Evolutionary conservation across 805 yeast genomes (phyloP).

Genomic region (Spathaspora arborariae): DNA sequence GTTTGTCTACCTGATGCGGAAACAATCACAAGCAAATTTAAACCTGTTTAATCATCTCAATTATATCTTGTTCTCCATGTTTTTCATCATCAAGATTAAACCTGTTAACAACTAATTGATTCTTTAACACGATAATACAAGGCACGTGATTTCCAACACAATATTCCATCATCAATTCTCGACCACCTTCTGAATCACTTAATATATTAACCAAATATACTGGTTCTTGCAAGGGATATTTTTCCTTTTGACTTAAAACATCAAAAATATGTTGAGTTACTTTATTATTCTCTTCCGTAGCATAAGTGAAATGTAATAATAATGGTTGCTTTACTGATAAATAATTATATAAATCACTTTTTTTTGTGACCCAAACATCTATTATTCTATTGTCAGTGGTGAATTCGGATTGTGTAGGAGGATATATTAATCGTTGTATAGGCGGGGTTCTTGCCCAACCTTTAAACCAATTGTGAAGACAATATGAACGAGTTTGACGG

Average conservation of each 20-base stretch:
- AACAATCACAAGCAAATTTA: not conserved
- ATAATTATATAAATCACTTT: slow-evolving; percentile 55
- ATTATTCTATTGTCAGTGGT: slow-evolving; percentile 38
- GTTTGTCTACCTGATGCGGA: not conserved
- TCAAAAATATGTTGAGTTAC: slow-evolving; percentile 57
- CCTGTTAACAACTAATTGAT: slow-evolving; percentile 47
- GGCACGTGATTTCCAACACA: slow-evolving; percentile 53
- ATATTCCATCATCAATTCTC: slow-evolving; percentile 55
- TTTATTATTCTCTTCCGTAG: slow-evolving; percentile 58
- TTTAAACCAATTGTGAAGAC: slow-evolving; percentile 8
- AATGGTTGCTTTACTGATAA: slow-evolving; percentile 56
- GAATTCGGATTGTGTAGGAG: slow-evolving; percentile 33
- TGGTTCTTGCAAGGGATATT: slow-evolving; percentile 36
- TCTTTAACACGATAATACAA: slow-evolving; percentile 59
- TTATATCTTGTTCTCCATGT: slow-evolving; percentile 23
- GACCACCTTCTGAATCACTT: slow-evolving; percentile 61
- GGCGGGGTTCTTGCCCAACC: slow-evolving; percentile 7
- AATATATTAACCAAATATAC: slow-evolving; percentile 70
- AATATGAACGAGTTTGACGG: slow-evolving; percentile 1
- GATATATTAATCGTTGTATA: slow-evolving; percentile 30
- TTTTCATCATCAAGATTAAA: not conserved
- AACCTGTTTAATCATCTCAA: slow-evolving; percentile 24
- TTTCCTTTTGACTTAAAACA: slow-evolving; percentile 18
- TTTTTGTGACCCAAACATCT: slow-evolving; percentile 45
- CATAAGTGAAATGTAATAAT: slow-evolving; percentile 69